A percentile compares a stretch with the other conserved stretches of the same genome.
Evolutionary conservation across 2,329 filamentous ascomycete species (phyloP).

Genomic region (Colletotrichum graminicola): DNA sequence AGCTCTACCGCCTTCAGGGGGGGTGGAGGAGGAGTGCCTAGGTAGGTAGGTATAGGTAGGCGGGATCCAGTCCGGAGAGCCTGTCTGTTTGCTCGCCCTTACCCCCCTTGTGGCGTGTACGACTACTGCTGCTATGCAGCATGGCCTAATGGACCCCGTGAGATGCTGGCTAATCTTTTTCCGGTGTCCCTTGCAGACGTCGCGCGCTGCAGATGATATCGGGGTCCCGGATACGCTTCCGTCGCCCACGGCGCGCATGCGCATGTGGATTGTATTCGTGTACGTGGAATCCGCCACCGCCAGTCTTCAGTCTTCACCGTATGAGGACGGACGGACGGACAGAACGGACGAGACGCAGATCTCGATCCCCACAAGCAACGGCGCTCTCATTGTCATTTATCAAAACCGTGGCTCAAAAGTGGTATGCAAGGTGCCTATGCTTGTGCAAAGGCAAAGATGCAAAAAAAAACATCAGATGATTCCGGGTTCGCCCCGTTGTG

Average conservation of each 20-base stretch:
- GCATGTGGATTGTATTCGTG: background rate
- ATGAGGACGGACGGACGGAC: background rate
- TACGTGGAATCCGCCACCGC: conserved; percentile 11
- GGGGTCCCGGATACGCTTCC: conserved; percentile 8
- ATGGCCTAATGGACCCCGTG: background rate
- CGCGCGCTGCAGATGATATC: conserved; percentile 38
- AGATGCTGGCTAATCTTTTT: conserved; percentile 21
- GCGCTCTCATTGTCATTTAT: background rate
- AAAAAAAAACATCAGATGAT: background rate
- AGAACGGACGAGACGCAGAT: background rate
- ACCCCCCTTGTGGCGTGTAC: background rate
- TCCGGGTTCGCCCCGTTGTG: conserved; percentile 8
- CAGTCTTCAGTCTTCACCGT: conserved; percentile 7
- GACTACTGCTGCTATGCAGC: background rate
- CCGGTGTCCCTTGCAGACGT: conserved; percentile 35
- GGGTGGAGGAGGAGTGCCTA: too few species aligned
- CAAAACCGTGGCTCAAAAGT: background rate
- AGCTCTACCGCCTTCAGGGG: conserved; percentile 9
- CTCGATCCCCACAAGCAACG: background rate
- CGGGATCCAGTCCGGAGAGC: background rate
- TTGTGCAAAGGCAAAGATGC: background rate
- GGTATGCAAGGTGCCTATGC: background rate
- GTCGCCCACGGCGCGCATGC: background rate
- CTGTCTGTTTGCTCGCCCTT: too few species aligned
- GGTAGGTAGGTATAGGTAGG: too few species aligned